Percentiles rank a stretch among this genome's conserved stretches.
Conservation (phyloP, 805 yeast genomes). For the Yamadazyma akitaensis region DNA sequence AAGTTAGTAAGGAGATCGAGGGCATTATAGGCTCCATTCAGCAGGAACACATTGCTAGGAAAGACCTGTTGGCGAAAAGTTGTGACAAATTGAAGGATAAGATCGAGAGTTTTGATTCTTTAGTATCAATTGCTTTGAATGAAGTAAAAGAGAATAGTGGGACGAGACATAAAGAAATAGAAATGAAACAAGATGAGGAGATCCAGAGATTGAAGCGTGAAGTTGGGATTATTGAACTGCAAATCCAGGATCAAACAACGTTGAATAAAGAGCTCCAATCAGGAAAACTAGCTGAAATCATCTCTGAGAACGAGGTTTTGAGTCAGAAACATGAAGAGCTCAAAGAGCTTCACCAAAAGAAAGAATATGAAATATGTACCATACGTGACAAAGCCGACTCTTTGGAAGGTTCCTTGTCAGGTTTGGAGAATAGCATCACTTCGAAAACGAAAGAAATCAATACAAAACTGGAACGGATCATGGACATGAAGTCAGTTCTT, state of each 20-base stretch:
- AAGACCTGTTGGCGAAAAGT: conserved; percentile 16
- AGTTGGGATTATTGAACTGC: background rate
- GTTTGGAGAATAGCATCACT: conserved; percentile 48
- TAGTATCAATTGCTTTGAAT: background rate
- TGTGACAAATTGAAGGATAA: conserved; percentile 15
- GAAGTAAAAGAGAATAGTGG: conserved; percentile 5
- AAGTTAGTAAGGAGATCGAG: conserved; percentile 33
- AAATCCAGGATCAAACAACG: background rate
- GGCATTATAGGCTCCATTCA: conserved; percentile 32
- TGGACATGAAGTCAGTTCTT: conserved; percentile 30
- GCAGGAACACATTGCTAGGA: conserved; percentile 25
- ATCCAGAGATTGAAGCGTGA: conserved; percentile 11
- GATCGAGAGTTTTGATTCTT: conserved; percentile 6
- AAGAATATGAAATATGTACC: conserved; percentile 5
- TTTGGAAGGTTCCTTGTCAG: conserved; percentile 4
- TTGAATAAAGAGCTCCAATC: background rate
- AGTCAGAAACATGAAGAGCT: background rate
- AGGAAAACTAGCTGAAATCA: background rate
- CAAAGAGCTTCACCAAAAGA: background rate
- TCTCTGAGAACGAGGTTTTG: conserved; percentile 24
- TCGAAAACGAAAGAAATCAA: conserved; percentile 8
- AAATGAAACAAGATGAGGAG: conserved; percentile 1
- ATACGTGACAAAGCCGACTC: conserved; percentile 1
- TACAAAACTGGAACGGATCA: conserved; percentile 3
- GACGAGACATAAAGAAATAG: conserved; percentile 1